Percentiles rank a stretch among this genome's conserved stretches.
Evolutionary conservation across 371 early-diverging fungal genomes (phyloP).

Genomic region (Rhizomucor pusillus): DNA sequence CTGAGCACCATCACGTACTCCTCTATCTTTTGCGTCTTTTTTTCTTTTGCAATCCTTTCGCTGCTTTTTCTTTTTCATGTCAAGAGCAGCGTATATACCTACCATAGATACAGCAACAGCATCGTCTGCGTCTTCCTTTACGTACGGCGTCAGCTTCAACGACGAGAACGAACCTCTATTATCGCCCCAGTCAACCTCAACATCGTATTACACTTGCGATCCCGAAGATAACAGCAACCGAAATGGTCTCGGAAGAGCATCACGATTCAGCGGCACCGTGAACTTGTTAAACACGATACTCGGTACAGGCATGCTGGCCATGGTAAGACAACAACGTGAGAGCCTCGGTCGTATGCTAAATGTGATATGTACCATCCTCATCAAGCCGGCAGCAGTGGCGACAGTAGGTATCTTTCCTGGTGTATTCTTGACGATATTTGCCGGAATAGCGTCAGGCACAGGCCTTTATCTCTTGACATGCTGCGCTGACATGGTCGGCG

Average conservation of each 20-base stretch:
- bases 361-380: neutral
- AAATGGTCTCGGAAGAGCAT: conserved; percentile 14
- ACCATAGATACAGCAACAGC: conserved; percentile 24
- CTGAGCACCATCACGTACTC: too few species aligned
- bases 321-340: conserved; percentile 56
- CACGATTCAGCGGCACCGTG: conserved; percentile 45
- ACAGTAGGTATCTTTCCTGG: conserved; percentile 83
- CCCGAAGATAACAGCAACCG: neutral
- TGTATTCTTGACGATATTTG: conserved; percentile 70
- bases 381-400: conserved; percentile 80
- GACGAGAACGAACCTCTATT: conserved; percentile 12
- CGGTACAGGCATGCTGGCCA: conserved; percentile 95
- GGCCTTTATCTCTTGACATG: conserved; percentile 83
- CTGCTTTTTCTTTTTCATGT: conserved; percentile 6
- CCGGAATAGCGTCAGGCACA: conserved; percentile 71
- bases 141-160: conserved; percentile 17
- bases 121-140: conserved; percentile 24
- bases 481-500: conserved; percentile 66
- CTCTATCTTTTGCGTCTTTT: too few species aligned
- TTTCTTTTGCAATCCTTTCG: neutral
- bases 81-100: conserved; percentile 27
- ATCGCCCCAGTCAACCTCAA: conserved; percentile 6
- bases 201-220: conserved; percentile 8
- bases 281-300: conserved; percentile 93
- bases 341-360: neutral